Percentiles rank a stretch among this genome's conserved stretches.
phyloP scores from a whole-genome alignment of 1,284 basidiomycete species.

The Boletus austroedulis region DNA sequence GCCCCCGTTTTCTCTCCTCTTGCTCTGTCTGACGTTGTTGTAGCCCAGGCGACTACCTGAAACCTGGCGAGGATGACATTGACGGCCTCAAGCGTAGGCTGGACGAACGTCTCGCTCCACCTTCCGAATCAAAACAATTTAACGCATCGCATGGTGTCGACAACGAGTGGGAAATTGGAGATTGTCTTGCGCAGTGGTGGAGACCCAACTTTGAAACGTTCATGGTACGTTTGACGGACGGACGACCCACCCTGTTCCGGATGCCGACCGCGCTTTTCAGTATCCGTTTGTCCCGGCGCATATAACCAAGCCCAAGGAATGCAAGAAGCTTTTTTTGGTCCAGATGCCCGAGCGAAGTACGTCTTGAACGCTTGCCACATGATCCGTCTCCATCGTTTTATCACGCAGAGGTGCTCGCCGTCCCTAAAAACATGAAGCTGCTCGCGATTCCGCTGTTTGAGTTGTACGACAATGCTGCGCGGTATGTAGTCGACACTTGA shows the following conservation, averaged over 20 bases:
- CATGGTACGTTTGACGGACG: slow-evolving; percentile 66
- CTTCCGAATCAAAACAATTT: slow-evolving; percentile 60
- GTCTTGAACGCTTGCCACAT: slow-evolving; percentile 31
- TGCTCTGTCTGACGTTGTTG: background rate
- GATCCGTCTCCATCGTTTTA: background rate
- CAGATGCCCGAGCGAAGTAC: slow-evolving; percentile 92
- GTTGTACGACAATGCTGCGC: slow-evolving; percentile 93
- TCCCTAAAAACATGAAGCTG: slow-evolving; percentile 98
- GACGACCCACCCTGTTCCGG: background rate
- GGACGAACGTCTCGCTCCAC: slow-evolving; percentile 85
- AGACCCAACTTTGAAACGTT: slow-evolving; percentile 97
- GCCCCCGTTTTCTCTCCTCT: slow-evolving; percentile 26
- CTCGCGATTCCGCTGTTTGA: slow-evolving; percentile 95
- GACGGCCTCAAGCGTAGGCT: slow-evolving; percentile 86
- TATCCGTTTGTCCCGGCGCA: slow-evolving; percentile 98
- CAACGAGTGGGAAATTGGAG: slow-evolving; percentile 93
- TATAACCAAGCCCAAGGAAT: slow-evolving; percentile 96
- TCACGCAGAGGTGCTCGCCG: slow-evolving; percentile 82
- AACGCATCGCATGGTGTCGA: slow-evolving; percentile 70
- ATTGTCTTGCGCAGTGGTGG: slow-evolving; percentile 96
- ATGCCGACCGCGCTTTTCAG: slow-evolving; percentile 42
- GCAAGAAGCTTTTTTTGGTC: slow-evolving; percentile 94
- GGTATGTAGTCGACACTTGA: slow-evolving; percentile 43
- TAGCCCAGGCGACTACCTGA: slow-evolving; percentile 97
- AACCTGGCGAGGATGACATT: slow-evolving; percentile 91